These are phyloP conservation scores for Schizopora paradoxa DNA, from an alignment of 1,284 basidiomycete genomes.

Conservation along the genomic window DNA sequence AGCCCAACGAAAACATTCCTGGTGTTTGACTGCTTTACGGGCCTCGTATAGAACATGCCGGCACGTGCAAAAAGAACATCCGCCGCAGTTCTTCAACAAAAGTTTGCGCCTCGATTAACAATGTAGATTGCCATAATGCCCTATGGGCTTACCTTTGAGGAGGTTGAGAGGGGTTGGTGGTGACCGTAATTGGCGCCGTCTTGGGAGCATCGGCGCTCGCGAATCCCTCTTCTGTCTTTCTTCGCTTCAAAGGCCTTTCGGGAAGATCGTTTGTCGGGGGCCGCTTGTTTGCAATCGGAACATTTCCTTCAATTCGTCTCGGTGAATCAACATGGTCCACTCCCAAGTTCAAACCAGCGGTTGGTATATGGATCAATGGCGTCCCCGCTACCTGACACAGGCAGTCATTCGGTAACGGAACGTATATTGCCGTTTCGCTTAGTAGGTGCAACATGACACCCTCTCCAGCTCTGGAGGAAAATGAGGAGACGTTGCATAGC, in stretches of 20 bases:
- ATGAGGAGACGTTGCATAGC: not conserved
- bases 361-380: conserved; percentile 48
- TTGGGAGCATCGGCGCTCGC: not conserved
- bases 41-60: conserved; percentile 65
- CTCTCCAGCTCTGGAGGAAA: conserved; percentile 56
- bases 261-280: not conserved
- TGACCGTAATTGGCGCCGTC: too few species aligned
- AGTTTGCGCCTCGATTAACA: too few species aligned
- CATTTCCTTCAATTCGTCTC: too few species aligned
- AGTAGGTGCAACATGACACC: conserved; percentile 72
- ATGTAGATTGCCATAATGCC: too few species aligned
- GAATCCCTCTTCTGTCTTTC: not conserved
- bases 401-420: conserved; percentile 72
- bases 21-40: conserved; percentile 42
- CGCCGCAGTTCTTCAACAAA: conserved; percentile 39
- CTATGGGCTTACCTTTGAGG: too few species aligned
- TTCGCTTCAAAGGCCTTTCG: conserved; percentile 6
- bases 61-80: conserved; percentile 53
- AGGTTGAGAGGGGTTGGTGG: too few species aligned
- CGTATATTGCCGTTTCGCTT: conserved; percentile 65
- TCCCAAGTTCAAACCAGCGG: too few species aligned
- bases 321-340: too few species aligned
- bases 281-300: conserved; percentile 1
- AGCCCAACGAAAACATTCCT: conserved; percentile 54
- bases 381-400: conserved; percentile 75